phyloP scores from a whole-genome alignment of 225 moss, liverwort and hornwort genomes.

The Rhytidiadelphus loreus region DNA sequence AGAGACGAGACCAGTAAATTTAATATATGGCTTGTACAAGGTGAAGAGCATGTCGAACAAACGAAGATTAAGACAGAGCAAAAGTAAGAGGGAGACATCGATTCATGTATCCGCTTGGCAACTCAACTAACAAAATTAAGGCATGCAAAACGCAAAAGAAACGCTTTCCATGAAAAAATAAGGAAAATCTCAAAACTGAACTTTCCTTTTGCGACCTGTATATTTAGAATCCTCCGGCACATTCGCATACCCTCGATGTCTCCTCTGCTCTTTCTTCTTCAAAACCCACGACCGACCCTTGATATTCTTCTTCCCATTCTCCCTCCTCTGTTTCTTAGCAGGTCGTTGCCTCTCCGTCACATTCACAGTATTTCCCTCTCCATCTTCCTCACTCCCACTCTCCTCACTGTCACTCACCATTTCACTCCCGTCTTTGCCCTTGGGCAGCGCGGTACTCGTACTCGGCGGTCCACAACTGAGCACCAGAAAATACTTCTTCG shows the following conservation, averaged over 20 bases:
- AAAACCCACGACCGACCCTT: constrained; percentile 68
- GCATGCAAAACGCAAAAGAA: not conserved
- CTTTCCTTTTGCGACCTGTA: constrained; percentile 89
- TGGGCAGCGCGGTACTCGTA: constrained; percentile 24
- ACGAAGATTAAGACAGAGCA: not conserved
- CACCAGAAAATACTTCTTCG: constrained; percentile 82
- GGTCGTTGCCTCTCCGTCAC: constrained; percentile 52
- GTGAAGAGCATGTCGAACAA: not conserved
- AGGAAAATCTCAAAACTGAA: constrained; percentile 34
- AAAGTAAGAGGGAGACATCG: not conserved
- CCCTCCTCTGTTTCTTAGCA: constrained; percentile 28
- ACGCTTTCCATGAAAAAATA: not conserved
- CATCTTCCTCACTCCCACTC: constrained; percentile 39
- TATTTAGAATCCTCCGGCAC: constrained; percentile 89
- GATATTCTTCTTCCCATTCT: not conserved
- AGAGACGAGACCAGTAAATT: not conserved
- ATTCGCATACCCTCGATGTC: constrained; percentile 50
- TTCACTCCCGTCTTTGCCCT: constrained; percentile 47
- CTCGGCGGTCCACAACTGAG: constrained; percentile 72
- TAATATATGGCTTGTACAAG: not conserved
- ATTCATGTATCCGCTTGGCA: not conserved
- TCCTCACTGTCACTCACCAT: constrained; percentile 42
- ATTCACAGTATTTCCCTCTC: constrained; percentile 21
- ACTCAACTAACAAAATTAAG: not conserved
- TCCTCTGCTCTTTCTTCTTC: constrained; percentile 85